Base-by-base conservation (phyloP, 805 yeast genomes). In the Yamadazyma takamatsuzukensis region DNA sequence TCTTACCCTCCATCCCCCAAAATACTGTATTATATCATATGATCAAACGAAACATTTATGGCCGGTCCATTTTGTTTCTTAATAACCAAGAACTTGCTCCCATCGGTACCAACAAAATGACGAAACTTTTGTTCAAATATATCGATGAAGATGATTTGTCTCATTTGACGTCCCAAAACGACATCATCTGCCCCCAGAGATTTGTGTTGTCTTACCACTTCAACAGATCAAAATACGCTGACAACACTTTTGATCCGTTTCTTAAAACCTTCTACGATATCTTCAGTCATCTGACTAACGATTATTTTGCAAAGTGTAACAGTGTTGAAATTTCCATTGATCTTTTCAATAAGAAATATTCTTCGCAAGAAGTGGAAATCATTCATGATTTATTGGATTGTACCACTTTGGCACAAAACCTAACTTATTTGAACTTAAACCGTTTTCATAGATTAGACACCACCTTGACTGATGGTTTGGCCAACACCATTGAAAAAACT, bases 401-500 rank as follows among this genome's bases (percentile, higher is more conserved):
- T 3, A 24, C 19, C 17, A 21, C 15, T 18, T 22, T 44, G 14
- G 15, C 29, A 10, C 18, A 32, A 15, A 45, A 45, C 30, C 31
- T 45, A 9, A 26, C 25, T 14, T 39, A 40, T 15, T 31, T 45
- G 29, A 36, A 41, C 21, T 27, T 45, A 15, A 29, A 33, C n/a
- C 32, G 46, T 15, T 43, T 43, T 29, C 49, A 41, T 16, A 37
- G 42, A 21, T 31, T 37, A 16, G 23, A 18, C 2, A 25, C 32
- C 21, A 16, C 25, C 11, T 18, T 25, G 9, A 33, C 36, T 12
- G 19, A 21, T 2, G 18, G 23, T 8, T 22, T 45, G 22, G 12
- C 34, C 3, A 21, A 18, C 9, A 11, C 32, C 12, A 2, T 34
- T 12, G 11, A n/a, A 9, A 4, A 11, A 15, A 39, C 26, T 17